Evolutionary conservation across 495 filamentous ascomycete species (phyloP).

Genomic region (Pseudevernia furfuracea): DNA sequence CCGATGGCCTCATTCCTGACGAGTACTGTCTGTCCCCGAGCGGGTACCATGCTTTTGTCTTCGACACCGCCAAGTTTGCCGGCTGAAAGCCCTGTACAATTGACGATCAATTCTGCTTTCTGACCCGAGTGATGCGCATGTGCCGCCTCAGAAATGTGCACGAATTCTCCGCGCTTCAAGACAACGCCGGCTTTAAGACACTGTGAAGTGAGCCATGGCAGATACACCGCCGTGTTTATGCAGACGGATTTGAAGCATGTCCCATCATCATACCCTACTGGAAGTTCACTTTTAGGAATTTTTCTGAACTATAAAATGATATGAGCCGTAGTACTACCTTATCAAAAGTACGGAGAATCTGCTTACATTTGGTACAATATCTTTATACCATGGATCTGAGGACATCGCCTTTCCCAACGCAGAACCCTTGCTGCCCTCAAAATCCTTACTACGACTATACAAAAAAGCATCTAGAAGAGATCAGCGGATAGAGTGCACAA

Average conservation of each 20-base stretch:
- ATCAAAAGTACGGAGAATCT: not conserved
- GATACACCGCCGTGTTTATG: slow-evolving; percentile 84
- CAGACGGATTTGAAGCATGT: slow-evolving; percentile 75
- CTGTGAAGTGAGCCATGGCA: slow-evolving; percentile 72
- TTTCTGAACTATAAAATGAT: slow-evolving; percentile 42
- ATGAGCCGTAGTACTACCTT: not conserved
- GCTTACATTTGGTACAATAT: slow-evolving; percentile 63
- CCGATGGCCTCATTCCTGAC: slow-evolving; percentile 73
- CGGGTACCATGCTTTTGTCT: slow-evolving; percentile 67
- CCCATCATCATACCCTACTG: slow-evolving; percentile 55
- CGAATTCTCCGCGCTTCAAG: slow-evolving; percentile 52
- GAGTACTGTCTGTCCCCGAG: slow-evolving; percentile 78
- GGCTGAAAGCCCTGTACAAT: slow-evolving; percentile 77
- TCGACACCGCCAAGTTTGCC: slow-evolving; percentile 71
- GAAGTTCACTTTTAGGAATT: slow-evolving; percentile 48
- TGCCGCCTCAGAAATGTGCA: slow-evolving; percentile 67
- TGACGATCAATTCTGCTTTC: slow-evolving; percentile 66
- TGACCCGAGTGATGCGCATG: slow-evolving; percentile 53
- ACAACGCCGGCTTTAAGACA: slow-evolving; percentile 62
- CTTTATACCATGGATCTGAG: slow-evolving; percentile 73
- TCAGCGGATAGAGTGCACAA: not conserved
- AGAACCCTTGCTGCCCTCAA: slow-evolving; percentile 20
- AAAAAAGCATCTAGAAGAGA: slow-evolving; percentile 42
- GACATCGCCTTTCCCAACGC: slow-evolving; percentile 54
- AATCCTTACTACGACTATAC: slow-evolving; percentile 60